phyloP scores from a whole-genome alignment of 2,329 filamentous ascomycete species.

The Pseudopyricularia cyperi region DNA sequence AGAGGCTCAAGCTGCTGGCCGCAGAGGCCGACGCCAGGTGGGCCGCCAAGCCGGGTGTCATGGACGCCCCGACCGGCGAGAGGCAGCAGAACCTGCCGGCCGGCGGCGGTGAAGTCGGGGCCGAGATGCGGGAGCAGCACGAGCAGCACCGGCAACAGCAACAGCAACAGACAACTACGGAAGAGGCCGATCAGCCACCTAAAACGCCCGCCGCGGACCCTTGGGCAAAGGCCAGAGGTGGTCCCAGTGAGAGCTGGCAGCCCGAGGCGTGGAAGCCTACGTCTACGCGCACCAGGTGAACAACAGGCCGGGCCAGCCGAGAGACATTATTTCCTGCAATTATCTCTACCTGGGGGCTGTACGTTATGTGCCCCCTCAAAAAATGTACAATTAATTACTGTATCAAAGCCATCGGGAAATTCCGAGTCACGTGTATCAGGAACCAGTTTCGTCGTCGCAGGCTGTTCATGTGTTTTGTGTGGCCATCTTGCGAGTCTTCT shows the following conservation, averaged over 20 bases:
- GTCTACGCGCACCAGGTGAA: constrained; percentile 19
- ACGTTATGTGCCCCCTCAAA: too few species aligned
- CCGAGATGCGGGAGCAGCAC: not conserved
- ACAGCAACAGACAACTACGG: not conserved
- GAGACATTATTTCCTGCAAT: not conserved
- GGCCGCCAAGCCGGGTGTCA: constrained; percentile 42
- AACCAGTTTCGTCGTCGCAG: too few species aligned
- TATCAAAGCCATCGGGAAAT: too few species aligned
- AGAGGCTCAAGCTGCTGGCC: constrained; percentile 40
- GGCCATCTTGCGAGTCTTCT: too few species aligned
- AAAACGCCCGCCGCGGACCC: constrained; percentile 26
- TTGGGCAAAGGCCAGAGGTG: constrained; percentile 42
- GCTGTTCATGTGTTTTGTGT: too few species aligned
- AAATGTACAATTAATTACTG: too few species aligned
- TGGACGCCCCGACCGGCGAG: constrained; percentile 20
- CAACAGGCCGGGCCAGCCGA: not conserved
- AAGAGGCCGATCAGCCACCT: too few species aligned
- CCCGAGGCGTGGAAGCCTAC: constrained; percentile 43
- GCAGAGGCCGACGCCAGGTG: constrained; percentile 51
- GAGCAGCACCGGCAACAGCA: not conserved
- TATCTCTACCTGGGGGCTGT: not conserved
- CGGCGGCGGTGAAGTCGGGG: not conserved
- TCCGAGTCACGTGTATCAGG: too few species aligned
- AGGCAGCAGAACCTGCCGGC: constrained; percentile 3
- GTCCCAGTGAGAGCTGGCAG: constrained; percentile 54